Conservation (phyloP, 495 filamentous ascomycete species). For the Penicillium salamii region DNA sequence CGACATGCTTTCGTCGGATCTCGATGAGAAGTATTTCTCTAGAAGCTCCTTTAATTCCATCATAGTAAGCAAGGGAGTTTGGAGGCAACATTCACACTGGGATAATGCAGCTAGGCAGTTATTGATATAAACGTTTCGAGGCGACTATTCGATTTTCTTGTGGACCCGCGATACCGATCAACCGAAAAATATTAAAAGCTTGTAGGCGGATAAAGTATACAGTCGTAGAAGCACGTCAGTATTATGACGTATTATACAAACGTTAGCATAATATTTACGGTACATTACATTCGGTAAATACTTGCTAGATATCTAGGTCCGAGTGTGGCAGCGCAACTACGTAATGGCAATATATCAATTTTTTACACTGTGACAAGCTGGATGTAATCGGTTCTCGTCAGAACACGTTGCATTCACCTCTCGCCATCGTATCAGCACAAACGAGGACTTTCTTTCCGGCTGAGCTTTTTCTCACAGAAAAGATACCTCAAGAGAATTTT, state of each 20-base stretch:
- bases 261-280: background rate
- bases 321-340: background rate
- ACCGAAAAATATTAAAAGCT: background rate
- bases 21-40: no score
- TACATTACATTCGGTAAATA: background rate
- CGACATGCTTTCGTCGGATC: no score
- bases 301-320: background rate
- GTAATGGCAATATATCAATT: background rate
- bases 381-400: background rate
- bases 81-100: background rate
- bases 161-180: background rate
- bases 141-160: background rate
- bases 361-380: background rate
- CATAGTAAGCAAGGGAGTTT: no score
- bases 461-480: background rate
- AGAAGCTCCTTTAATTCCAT: no score
- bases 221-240: background rate
- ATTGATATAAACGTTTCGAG: slow-evolving; percentile 1
- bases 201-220: background rate
- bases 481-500: background rate
- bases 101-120: background rate
- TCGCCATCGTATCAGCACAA: background rate
- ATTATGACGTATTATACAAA: slow-evolving; percentile 3
- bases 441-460: background rate
- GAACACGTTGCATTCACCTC: background rate